Base-by-base conservation (phyloP, 2,329 filamentous ascomycete species). In the Phaeosphaeriaceae sp. region DNA sequence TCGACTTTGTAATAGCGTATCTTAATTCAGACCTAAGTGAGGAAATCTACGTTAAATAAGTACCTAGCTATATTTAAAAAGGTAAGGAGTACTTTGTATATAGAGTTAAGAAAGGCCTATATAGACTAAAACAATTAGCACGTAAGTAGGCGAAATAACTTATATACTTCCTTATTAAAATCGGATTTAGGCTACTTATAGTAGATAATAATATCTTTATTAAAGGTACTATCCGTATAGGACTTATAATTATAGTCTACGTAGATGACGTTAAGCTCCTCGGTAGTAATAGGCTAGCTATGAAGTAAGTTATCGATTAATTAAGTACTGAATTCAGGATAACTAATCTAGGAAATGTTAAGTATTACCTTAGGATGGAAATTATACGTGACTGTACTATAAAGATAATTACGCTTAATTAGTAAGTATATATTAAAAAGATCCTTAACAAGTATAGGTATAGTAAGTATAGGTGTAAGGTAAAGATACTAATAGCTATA, bases 1-100 rank as follows among this genome's bases (percentile, higher is more conserved):
- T 72, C 47, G 62, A 72, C 46, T 60, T 71, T 28, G 64, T 65
- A 44, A 71, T 63, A 2, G 58, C 67, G 4, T 73, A 73, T 43
- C 61, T 72, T 6, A 58, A 73, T 46, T 52, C 60, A 1, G 35
- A 56, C 5, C 55, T 72, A 18, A 46, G 68, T 8, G 29, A 65
- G 32, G 48, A 57, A 6, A 52, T 72, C 11, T 71, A 64, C 34
- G 54, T 71, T 20, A 34, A 62, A 36, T 50, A 58, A 26, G 65
- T 59, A 9, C 35, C 60, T 16, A 17, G 4, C 1, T 29, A 50
- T 13, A 21, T 18, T 13, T 37, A 28, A 30, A 23, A n/a, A n/a
- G n/a, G n/a, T n/a, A n/a, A n/a, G 0, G 7, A 7, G 3, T 6
- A 2, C 6, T 42, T 23, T 11, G 55, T 68, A 6, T 63, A 48